Conservation (phyloP, 768 basidiomycete species). For the Pulveroboletus ravenelii region DNA sequence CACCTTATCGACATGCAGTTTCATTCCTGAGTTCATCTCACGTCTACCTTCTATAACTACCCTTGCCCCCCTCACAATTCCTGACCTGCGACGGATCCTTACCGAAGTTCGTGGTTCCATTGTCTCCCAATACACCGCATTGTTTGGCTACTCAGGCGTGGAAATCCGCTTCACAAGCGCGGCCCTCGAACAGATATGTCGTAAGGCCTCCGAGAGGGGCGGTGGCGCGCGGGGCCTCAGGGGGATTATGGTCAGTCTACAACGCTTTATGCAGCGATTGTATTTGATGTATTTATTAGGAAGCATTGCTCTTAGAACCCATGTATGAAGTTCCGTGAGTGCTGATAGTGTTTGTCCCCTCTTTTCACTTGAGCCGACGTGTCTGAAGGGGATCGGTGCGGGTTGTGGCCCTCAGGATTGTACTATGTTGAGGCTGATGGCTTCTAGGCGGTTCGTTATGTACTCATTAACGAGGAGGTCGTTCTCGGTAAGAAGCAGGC, state of each 20-base stretch:
- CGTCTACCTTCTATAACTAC: constrained; percentile 91
- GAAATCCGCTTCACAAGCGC: constrained; percentile 83
- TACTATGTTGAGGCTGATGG: constrained; percentile 6
- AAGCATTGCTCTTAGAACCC: constrained; percentile 74
- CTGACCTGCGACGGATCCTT: constrained; percentile 84
- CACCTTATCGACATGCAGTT: constrained; percentile 37
- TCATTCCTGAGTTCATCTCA: constrained; percentile 94
- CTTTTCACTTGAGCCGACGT: constrained; percentile 1
- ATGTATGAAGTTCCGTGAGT: constrained; percentile 94
- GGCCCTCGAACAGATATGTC: constrained; percentile 79
- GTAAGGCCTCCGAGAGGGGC: constrained; percentile 71
- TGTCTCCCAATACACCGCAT: constrained; percentile 81
- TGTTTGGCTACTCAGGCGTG: constrained; percentile 79
- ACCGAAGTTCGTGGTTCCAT: constrained; percentile 91
- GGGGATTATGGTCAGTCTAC: constrained; percentile 69
- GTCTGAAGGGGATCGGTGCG: constrained; percentile 60
- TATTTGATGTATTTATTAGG: constrained; percentile 39
- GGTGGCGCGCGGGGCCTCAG: constrained; percentile 88
- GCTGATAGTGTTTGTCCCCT: constrained; percentile 1
- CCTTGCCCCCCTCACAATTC: constrained; percentile 68
- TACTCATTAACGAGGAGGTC: constrained; percentile 72
- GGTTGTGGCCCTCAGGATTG: background rate
- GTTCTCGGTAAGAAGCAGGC: constrained; percentile 61
- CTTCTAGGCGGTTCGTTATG: constrained; percentile 66
- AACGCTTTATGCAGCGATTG: background rate